A percentile compares a stretch with the other conserved stretches of the same genome.
phyloP scores from a whole-genome alignment of 805 yeast species.

The Wickerhamiella lipophila region DNA sequence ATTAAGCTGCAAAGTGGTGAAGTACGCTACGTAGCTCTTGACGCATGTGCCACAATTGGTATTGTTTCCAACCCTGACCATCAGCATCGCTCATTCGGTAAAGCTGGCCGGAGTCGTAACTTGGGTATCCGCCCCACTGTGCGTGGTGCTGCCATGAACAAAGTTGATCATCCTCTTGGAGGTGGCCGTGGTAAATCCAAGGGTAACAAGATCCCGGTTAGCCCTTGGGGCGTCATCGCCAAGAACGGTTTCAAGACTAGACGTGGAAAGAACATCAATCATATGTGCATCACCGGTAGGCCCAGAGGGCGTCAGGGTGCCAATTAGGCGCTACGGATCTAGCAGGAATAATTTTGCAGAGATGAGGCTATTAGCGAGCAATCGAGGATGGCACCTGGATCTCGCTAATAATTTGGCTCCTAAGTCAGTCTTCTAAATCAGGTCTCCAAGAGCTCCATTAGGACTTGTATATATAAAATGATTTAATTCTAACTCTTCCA shows the following conservation, averaged over 20 bases:
- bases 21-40: slow-evolving; percentile 73
- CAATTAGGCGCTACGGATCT: no score
- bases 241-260: slow-evolving; percentile 93
- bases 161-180: slow-evolving; percentile 96
- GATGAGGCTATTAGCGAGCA: no score
- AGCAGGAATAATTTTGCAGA: no score
- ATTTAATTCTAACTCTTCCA: not conserved
- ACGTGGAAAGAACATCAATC: slow-evolving; percentile 74
- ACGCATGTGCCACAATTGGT: slow-evolving; percentile 89
- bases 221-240: slow-evolving; percentile 90
- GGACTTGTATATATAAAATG: not conserved
- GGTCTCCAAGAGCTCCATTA: not conserved
- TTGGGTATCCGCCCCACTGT: slow-evolving; percentile 89
- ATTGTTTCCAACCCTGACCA: slow-evolving; percentile 87
- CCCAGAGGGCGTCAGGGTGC: slow-evolving; percentile 50
- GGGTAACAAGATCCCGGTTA: slow-evolving; percentile 85
- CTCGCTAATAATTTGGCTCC: no score
- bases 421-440: no score
- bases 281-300: slow-evolving; percentile 79
- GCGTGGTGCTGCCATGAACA: slow-evolving; percentile 97
- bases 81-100: slow-evolving; percentile 79
- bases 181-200: slow-evolving; percentile 99
- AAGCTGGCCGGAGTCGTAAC: slow-evolving; percentile 91
- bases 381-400: no score
- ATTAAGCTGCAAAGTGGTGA: slow-evolving; percentile 84